Evolutionary conservation across 169 alveolate species (phyloP), one percentile per base, ranked within the genome.

Genomic region (Plasmodium billcollinsi): DNA sequence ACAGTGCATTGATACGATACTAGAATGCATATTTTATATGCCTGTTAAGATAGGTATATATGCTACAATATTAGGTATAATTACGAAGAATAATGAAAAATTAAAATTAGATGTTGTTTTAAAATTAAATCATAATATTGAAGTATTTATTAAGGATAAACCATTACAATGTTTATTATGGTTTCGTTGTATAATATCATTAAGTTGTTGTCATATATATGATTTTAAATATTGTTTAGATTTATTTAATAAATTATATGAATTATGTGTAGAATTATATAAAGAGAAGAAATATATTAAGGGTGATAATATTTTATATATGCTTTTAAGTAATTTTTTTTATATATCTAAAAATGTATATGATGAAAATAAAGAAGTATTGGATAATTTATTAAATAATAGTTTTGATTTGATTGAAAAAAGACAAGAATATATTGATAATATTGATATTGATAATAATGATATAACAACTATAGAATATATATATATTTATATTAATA

Each of bases 1-100:
- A 18, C 91, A 83, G 33, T 83, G 91, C 26, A 54, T 83, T 56
- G 91, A 83, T 2, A 72, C 66, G 9, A 69, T 83, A 56, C 39
- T 83, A 49, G 91, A 83, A 26, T 83, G 91, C 18, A 83, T 83
- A 56, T 83, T 83, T 83, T 56, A 83, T n/a, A 83, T 83, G 91
- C 91, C 91, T 29, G 85, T 83, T 11, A 83, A 83, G 50, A 69
- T 83, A 21, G 91, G 91, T 15, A 83, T 83, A 67, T 83, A 83
- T 83, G 85, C 85, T 69, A 83, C 91, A 9, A 83, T 83, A 20
- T 63, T 83, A 47, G 91, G 91, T 9, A 83, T 83, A 83, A 69
- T 83, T 69, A 69, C 91, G 8, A 83, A 83, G 50, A 62, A 62
- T 39, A 49, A 83, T 83, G 85, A 83, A 49, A 83, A 83, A 49